Conservation (phyloP, 306 rosid genomes). For the Clitoria ternatea region DNA sequence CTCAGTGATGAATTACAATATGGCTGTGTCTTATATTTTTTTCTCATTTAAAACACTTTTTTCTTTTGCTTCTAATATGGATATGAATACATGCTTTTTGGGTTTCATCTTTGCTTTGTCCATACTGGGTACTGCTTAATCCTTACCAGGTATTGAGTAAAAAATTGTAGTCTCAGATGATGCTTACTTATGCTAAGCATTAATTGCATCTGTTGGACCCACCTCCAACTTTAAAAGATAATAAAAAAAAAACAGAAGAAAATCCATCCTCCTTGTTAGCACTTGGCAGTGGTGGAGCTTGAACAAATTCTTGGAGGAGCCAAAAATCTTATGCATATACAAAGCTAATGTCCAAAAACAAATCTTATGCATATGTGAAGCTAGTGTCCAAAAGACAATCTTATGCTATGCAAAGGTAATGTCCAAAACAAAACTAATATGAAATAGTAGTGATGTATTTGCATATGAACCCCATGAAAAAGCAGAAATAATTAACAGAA, state of each 20-base stretch:
- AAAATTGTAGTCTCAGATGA: background rate
- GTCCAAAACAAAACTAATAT: too few species aligned
- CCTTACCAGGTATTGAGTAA: background rate
- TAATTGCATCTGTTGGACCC: background rate
- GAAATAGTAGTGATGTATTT: too few species aligned
- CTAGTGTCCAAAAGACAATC: too few species aligned
- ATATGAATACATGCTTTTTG: slow-evolving; percentile 2
- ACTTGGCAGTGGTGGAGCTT: too few species aligned
- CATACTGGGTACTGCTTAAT: background rate
- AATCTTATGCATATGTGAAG: too few species aligned
- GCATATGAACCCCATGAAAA: too few species aligned
- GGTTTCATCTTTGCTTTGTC: background rate
- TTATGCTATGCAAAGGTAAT: too few species aligned
- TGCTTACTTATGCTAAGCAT: background rate
- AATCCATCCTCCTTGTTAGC: background rate
- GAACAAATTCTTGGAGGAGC: too few species aligned
- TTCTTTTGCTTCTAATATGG: background rate
- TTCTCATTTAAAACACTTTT: background rate
- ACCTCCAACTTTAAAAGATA: background rate
- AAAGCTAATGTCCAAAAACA: too few species aligned
- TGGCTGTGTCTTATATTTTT: background rate
- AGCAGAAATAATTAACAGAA: too few species aligned
- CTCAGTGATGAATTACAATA: background rate
- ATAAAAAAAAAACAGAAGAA: background rate
- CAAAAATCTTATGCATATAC: too few species aligned